Base-by-base conservation (phyloP, 2,329 filamentous ascomycete species). In the Pseudocercospora crystallina region DNA sequence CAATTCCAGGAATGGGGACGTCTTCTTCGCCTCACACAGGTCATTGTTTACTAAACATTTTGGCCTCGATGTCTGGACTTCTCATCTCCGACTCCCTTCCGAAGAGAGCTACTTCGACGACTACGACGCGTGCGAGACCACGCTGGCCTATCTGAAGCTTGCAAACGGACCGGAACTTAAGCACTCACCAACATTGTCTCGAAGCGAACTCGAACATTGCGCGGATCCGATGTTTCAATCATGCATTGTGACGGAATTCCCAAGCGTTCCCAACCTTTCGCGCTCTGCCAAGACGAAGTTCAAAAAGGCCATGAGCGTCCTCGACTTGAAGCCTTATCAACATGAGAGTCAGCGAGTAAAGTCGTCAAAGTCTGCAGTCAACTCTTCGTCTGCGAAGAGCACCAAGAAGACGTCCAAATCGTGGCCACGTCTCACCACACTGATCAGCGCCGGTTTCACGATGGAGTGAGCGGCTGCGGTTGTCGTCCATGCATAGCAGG, bases 31-130 rank as follows among this genome's bases (percentile, higher is more conserved):
- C 20, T 26, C 7, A 7, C 3, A 26, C 20, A 26, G 20, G 20
- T 7, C 20, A 26, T 7, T 26, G 20, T 26, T 26, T 7, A 26
- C 7, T 3, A 26, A 43, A 5, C 29, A 45, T 10, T 44, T 44
- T 14, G 47, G 47, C 5, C 34, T 50, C 5, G 32, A 50, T 11
- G 41, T 30, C 10, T 50, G 47, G 47, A 32, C 38, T 5, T n/a
- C 33, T 29, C 47, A 43, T 14, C 36, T 10, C 7, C 14, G 36
- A 8, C 9, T 38, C 9, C n/a, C 36, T 11, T 10, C 9, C 17
- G 2, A 38, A 17, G 2, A 38, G 11, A 29, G 30, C 13, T 15
- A 20, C 2, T 7, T 39, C 3, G 15, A n/a, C 17, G 29, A 2
- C 20, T 26, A 26, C 7, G 20, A 4, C 20, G 20, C 20, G 7